These are phyloP conservation scores for Geranium rotundifolium DNA, from an alignment of 345 rosid species.

Conservation along the genomic window DNA sequence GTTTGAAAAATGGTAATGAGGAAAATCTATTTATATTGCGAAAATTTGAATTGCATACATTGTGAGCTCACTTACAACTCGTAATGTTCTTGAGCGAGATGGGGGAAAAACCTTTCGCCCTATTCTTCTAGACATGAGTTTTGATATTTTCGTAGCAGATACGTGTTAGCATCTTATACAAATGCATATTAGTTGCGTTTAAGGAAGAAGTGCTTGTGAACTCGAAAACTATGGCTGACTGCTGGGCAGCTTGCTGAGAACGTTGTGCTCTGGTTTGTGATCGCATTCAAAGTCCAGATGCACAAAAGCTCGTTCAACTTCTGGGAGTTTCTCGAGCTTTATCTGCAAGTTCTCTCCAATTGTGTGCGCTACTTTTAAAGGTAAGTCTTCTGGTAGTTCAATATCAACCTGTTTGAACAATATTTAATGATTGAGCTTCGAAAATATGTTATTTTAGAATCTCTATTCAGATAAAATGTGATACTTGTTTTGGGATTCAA, in stretches of 20 bases:
- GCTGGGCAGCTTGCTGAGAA: conserved; percentile 51
- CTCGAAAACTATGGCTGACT: too few relatives aligned
- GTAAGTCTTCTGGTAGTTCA: conserved; percentile 75
- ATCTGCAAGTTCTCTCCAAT: conserved; percentile 76
- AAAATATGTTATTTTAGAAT: not conserved
- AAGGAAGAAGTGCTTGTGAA: too few relatives aligned
- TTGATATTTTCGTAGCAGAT: too few relatives aligned
- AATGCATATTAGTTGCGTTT: too few relatives aligned
- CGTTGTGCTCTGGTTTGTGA: conserved; percentile 79
- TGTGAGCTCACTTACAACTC: too few relatives aligned
- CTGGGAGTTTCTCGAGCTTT: conserved; percentile 70
- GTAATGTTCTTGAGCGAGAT: too few relatives aligned
- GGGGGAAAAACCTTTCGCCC: too few relatives aligned
- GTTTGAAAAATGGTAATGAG: too few relatives aligned
- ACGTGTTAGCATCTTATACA: too few relatives aligned
- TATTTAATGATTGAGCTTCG: not conserved
- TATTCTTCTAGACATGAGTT: too few relatives aligned
- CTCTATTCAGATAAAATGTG: not conserved
- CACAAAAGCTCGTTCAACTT: conserved; percentile 87
- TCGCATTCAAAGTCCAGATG: conserved; percentile 85
- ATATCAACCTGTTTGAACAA: conserved; percentile 50
- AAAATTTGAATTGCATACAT: too few relatives aligned
- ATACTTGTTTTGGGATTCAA: not conserved
- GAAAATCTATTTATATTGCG: too few relatives aligned
- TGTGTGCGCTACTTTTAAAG: conserved; percentile 62